A percentile compares a stretch with the other conserved stretches of the same genome.
Evolutionary conservation across 805 yeast species (phyloP).

Genomic region (Yarrowia bubula): DNA sequence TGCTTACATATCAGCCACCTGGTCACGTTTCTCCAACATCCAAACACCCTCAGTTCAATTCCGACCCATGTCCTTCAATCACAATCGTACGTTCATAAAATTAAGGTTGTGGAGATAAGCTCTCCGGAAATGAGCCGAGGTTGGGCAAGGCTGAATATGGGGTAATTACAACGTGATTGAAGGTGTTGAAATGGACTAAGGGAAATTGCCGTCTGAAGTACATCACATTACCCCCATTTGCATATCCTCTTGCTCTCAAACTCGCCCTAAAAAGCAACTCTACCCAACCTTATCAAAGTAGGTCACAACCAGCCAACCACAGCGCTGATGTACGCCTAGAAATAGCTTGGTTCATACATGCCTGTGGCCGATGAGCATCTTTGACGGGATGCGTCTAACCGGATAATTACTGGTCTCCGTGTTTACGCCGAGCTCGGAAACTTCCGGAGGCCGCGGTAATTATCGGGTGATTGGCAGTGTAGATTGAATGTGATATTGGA

Average conservation of each 20-base stretch:
- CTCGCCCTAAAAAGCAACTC: background rate
- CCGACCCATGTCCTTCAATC: background rate
- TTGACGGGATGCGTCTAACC: background rate
- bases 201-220: background rate
- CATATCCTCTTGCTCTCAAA: background rate
- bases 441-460: conserved; percentile 6
- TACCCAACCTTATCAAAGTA: background rate
- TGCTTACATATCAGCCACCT: too few species aligned
- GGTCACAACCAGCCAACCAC: background rate
- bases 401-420: conserved; percentile 4
- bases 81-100: background rate
- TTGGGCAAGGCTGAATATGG: background rate
- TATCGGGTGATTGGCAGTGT: background rate
- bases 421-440: conserved; percentile 10
- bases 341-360: background rate
- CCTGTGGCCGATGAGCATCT: background rate
- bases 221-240: background rate
- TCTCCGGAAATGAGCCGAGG: conserved; percentile 23
- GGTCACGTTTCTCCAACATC: too few species aligned
- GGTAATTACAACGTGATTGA: too few species aligned
- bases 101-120: background rate
- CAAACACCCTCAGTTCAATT: background rate
- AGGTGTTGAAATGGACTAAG: too few species aligned
- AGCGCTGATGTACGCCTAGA: background rate
- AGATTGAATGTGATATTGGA: background rate